Percentiles rank a stretch among this genome's conserved stretches.
These are phyloP conservation scores for Fraxinus baroniana DNA, from an alignment of 305 asterid species.

Conservation along the genomic window DNA sequence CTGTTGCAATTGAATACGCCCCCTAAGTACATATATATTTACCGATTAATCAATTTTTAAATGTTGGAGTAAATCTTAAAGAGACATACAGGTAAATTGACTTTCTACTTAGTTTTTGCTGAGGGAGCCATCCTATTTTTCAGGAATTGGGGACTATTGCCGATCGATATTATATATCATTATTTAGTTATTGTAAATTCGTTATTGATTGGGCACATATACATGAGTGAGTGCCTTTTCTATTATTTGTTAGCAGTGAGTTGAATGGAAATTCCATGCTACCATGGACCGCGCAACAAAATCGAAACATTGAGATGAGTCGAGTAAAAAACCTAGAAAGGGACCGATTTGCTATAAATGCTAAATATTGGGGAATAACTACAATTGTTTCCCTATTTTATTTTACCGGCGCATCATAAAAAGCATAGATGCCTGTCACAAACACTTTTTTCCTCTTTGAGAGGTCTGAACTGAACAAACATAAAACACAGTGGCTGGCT, in stretches of 20 bases:
- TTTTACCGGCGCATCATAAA: not conserved
- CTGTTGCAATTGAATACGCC: too few relatives aligned
- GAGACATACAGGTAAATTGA: not conserved
- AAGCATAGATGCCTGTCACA: constrained; percentile 23
- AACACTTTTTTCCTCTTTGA: constrained; percentile 20
- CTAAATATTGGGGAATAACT: not conserved
- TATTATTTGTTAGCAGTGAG: not conserved
- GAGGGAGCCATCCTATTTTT: not conserved
- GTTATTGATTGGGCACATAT: not conserved
- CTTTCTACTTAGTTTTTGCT: not conserved
- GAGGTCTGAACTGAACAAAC: constrained; percentile 30
- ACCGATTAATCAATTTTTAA: not conserved
- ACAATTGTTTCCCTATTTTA: not conserved
- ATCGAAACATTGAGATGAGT: not conserved
- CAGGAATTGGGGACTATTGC: not conserved
- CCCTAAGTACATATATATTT: not conserved
- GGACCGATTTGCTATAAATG: not conserved
- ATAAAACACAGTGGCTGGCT: constrained; percentile 27
- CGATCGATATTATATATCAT: not conserved
- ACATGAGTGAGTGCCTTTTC: not conserved
- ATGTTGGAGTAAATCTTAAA: not conserved
- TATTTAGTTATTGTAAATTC: not conserved
- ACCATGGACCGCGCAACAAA: not conserved
- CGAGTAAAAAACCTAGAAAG: not conserved
- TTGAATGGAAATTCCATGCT: not conserved